Percentiles rank a stretch among this genome's conserved stretches.
Evolutionary conservation across 73 alveolate genomes (phyloP).

Genomic region (Paramecium primaurelia): DNA sequence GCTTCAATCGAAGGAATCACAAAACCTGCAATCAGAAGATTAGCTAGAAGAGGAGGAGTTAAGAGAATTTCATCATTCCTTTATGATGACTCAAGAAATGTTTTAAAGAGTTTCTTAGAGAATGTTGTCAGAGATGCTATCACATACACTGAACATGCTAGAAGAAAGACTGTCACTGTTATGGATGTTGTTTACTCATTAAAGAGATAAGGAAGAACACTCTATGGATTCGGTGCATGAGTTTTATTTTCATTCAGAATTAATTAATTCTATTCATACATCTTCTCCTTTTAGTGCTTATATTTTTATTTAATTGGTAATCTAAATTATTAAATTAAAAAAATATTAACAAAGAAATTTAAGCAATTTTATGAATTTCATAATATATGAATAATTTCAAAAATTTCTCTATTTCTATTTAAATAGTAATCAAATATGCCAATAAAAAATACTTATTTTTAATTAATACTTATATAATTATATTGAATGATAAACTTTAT

Average conservation of each 20-base stretch:
- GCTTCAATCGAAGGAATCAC: constrained; percentile 83
- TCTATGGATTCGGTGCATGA: constrained; percentile 78
- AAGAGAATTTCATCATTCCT: constrained; percentile 81
- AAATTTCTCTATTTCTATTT: background rate
- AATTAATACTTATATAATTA: no score
- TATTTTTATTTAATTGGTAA: background rate
- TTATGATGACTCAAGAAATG: constrained; percentile 86
- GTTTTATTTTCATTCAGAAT: background rate
- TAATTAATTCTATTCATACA: background rate
- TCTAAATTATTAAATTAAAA: background rate
- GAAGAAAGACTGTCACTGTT: constrained; percentile 86
- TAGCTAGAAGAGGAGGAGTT: constrained; percentile 95
- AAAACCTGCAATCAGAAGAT: constrained; percentile 89
- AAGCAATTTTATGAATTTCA: background rate
- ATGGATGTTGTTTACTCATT: constrained; percentile 87
- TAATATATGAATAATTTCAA: no score
- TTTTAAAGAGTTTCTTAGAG: constrained; percentile 72
- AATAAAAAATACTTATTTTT: no score
- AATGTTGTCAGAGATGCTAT: constrained; percentile 81
- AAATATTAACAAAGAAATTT: background rate
- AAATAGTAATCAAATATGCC: background rate
- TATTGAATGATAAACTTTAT: no score
- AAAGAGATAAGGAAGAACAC: constrained; percentile 85
- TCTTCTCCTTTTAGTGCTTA: background rate
- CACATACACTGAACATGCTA: constrained; percentile 84